Evolutionary conservation across 2,329 filamentous ascomycete species (phyloP), one percentile per base, ranked within the genome.

Genomic region (Lojkania enalia): DNA sequence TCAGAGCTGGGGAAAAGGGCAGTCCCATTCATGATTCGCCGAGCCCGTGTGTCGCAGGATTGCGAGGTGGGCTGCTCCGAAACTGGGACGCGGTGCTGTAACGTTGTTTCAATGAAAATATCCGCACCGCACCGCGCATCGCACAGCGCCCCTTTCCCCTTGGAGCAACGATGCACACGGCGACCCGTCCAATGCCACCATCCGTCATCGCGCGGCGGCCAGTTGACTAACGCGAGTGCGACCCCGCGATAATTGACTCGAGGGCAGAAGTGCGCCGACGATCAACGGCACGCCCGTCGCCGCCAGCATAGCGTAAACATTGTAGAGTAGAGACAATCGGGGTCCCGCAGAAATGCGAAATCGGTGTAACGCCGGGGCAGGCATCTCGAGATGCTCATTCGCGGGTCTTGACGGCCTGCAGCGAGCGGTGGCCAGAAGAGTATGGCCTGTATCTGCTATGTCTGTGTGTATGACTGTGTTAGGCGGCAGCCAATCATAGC

Each of bases 391-490:
- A 41, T 50, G 51, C 50, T 49, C 45, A 59, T 62, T 60, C 46
- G 55, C 49, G 51, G 54, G 50, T 39, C 21, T 15, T 25, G 40
- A 9, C 7, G 46, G 49, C 51, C 53, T 57, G 54, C 30, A 9
- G 23, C 11, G 30, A 15, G 30, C 21, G 33, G 9, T 58, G 54
- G 58, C 39, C 52, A 57, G 39, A 40, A 16, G 23, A 38, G n/a
- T n/a, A n/a, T n/a, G n/a, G n/a, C n/a, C n/a, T n/a, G n/a, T n/a
- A n/a, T n/a, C n/a, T n/a, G n/a, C n/a, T n/a, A n/a, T n/a, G n/a
- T n/a, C n/a, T n/a, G n/a, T n/a, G n/a, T 43, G 45, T 54, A 66
- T 66, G 64, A 66, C 64, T 67, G 64, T 66, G 43, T 46, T 39
- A 43, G 35, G 27, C 36, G 42, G 35, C 39, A 33, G 38, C 60